Conservation (phyloP, 495 filamentous ascomycete genomes). For the Articulospora tetracladia region DNA sequence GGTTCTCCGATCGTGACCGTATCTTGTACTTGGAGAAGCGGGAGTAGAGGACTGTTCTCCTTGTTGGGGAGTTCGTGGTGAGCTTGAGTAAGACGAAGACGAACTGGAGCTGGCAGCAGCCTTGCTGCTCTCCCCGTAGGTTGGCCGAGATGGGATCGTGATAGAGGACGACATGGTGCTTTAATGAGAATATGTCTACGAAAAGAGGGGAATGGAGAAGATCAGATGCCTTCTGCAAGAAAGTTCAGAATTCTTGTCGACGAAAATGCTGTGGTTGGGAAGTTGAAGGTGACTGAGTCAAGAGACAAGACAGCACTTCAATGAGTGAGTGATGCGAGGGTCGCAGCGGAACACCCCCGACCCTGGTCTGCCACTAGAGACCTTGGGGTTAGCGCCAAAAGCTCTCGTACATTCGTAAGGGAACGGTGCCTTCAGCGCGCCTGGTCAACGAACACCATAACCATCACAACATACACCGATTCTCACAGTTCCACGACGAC, state of each 20-base stretch:
- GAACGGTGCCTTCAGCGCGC: slow-evolving; percentile 20
- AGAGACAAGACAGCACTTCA: background rate
- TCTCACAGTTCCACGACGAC: background rate
- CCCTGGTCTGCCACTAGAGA: slow-evolving; percentile 1
- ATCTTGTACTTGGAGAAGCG: slow-evolving; percentile 27
- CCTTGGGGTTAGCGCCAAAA: background rate
- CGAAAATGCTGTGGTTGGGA: background rate
- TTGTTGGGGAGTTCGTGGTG: slow-evolving; percentile 40
- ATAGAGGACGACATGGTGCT: slow-evolving; percentile 48
- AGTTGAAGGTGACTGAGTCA: slow-evolving; percentile 1
- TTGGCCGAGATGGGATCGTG: slow-evolving; percentile 42
- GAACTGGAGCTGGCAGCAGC: slow-evolving; percentile 39
- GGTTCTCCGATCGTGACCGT: slow-evolving; percentile 44
- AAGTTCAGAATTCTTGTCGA: background rate
- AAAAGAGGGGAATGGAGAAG: background rate
- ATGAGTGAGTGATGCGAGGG: background rate
- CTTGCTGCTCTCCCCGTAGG: slow-evolving; percentile 32
- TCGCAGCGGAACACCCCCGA: background rate
- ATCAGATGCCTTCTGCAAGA: background rate
- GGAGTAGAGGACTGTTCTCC: slow-evolving; percentile 11
- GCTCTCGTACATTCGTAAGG: slow-evolving; percentile 10
- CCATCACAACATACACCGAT: slow-evolving; percentile 1
- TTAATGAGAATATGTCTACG: background rate
- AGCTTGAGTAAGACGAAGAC: slow-evolving; percentile 49
- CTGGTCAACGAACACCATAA: slow-evolving; percentile 7